phyloP scores from a whole-genome alignment of 768 basidiomycete genomes.

The Epithele typhae region DNA sequence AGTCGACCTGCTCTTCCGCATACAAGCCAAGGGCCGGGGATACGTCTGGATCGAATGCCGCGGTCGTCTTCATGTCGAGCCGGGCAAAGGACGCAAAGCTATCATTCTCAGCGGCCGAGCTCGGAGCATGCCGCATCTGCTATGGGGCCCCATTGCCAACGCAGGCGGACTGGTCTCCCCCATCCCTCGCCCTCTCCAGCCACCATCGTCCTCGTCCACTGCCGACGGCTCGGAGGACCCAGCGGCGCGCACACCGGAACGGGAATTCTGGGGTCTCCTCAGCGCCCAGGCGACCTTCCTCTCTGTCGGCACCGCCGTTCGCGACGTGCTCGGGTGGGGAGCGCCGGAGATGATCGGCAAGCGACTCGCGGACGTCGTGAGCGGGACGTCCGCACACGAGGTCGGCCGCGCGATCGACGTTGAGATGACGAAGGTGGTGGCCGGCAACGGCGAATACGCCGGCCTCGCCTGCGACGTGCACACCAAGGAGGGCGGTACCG shows the following conservation, averaged over 20 bases:
- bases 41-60: constrained; percentile 91
- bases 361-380: constrained; percentile 34
- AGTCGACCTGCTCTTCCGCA: constrained; percentile 85
- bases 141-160: constrained; percentile 53
- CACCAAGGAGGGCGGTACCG: constrained; percentile 32
- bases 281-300: constrained; percentile 44
- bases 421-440: constrained; percentile 19
- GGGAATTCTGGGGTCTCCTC: constrained; percentile 55
- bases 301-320: constrained; percentile 44
- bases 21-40: constrained; percentile 54
- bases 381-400: constrained; percentile 12
- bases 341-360: constrained; percentile 50
- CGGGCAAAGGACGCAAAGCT: constrained; percentile 91
- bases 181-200: constrained; percentile 2
- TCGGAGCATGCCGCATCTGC: constrained; percentile 56
- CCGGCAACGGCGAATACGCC: constrained; percentile 6
- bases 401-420: constrained; percentile 20
- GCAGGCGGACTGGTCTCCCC: constrained; percentile 43
- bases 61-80: constrained; percentile 88
- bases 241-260: constrained; percentile 24
- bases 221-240: constrained; percentile 13
- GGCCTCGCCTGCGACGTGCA: constrained; percentile 33
- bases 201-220: not conserved
- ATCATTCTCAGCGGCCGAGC: constrained; percentile 86
- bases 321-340: constrained; percentile 65